These are phyloP conservation scores for Arthrobotrys musiformis DNA, from an alignment of 2,329 filamentous ascomycete species.

Conservation along the genomic window DNA sequence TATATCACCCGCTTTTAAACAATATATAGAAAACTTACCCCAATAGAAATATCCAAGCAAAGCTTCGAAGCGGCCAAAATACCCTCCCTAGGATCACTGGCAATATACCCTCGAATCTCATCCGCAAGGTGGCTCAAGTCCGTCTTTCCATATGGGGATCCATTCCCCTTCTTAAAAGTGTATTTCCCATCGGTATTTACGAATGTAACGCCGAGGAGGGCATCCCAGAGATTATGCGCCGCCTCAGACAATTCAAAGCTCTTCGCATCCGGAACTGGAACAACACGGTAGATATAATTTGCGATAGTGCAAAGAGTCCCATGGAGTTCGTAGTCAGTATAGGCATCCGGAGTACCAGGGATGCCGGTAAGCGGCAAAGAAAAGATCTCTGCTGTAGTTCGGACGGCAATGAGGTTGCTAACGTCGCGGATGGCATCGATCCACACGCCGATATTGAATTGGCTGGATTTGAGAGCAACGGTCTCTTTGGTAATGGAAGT, in stretches of 20 bases:
- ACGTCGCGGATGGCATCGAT: slow-evolving; percentile 75
- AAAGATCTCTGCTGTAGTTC: slow-evolving; percentile 69
- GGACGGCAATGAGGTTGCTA: slow-evolving; percentile 68
- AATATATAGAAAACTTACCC: slow-evolving; percentile 1
- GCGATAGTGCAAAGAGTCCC: slow-evolving; percentile 43
- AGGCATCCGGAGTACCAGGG: slow-evolving; percentile 43
- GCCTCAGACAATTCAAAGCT: slow-evolving; percentile 49
- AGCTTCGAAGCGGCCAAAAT: slow-evolving; percentile 45
- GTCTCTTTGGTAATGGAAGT: slow-evolving; percentile 71
- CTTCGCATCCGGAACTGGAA: slow-evolving; percentile 43
- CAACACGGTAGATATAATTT: slow-evolving; percentile 40
- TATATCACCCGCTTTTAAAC: not conserved
- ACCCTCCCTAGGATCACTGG: slow-evolving; percentile 32
- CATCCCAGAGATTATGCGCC: slow-evolving; percentile 46
- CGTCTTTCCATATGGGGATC: slow-evolving; percentile 16
- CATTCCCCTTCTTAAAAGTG: slow-evolving; percentile 23
- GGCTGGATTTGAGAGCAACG: slow-evolving; percentile 73
- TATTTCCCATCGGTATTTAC: slow-evolving; percentile 4
- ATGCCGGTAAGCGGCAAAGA: slow-evolving; percentile 67
- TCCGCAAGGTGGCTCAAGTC: slow-evolving; percentile 27
- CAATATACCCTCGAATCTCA: slow-evolving; percentile 19
- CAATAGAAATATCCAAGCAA: slow-evolving; percentile 45
- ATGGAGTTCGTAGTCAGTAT: slow-evolving; percentile 52
- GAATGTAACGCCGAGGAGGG: slow-evolving; percentile 36
- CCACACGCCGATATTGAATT: slow-evolving; percentile 68